Evolutionary conservation across 2,329 filamentous ascomycete species (phyloP).

Genomic region (Claviceps cyperi): DNA sequence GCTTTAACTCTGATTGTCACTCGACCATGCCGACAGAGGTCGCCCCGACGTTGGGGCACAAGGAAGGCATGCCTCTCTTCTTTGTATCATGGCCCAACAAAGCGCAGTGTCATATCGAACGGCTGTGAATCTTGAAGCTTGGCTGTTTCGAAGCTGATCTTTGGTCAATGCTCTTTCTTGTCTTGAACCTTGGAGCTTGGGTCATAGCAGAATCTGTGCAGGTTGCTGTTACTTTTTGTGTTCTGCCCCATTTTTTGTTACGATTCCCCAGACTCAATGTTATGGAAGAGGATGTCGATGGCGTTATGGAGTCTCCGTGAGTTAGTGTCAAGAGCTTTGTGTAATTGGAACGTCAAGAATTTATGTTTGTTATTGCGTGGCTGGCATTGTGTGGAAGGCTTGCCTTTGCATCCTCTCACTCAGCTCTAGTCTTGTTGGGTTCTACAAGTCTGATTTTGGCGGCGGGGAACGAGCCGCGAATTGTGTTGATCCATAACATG

Average conservation of each 20-base stretch:
- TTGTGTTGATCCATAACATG: slow-evolving; percentile 5
- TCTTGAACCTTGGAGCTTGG: neutral
- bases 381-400: neutral
- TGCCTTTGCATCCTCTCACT: neutral
- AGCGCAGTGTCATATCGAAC: neutral
- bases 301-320: slow-evolving; percentile 2
- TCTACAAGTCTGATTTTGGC: slow-evolving; percentile 15
- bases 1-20: neutral
- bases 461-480: slow-evolving; percentile 12
- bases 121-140: neutral
- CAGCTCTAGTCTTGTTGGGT: neutral
- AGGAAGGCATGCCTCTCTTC: neutral
- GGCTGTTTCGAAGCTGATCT: neutral
- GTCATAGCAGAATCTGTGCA: neutral
- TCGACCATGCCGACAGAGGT: neutral
- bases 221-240: neutral
- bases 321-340: neutral
- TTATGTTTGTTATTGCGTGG: neutral
- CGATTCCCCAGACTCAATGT: neutral
- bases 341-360: neutral
- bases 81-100: neutral
- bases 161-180: neutral
- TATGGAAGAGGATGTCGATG: slow-evolving; percentile 1
- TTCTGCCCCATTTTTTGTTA: neutral
- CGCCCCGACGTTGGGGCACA: neutral